A percentile compares a stretch with the other conserved stretches of the same genome.
These are phyloP conservation scores for Herpomyces periplanetae DNA, from an alignment of 2,329 filamentous ascomycete genomes.

Conservation along the genomic window DNA sequence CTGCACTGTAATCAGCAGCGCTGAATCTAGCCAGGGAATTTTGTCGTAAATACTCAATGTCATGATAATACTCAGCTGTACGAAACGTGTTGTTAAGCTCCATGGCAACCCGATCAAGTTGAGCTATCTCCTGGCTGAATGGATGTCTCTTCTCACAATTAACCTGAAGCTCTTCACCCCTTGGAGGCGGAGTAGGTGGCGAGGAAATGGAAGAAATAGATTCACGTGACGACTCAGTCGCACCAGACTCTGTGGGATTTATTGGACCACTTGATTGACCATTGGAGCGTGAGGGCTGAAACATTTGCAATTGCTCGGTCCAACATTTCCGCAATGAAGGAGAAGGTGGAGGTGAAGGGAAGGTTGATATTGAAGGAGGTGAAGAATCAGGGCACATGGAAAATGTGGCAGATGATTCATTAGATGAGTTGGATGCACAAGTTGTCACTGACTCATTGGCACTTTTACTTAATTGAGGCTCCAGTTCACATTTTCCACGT, in stretches of 20 bases:
- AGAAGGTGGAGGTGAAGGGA: conserved; percentile 22
- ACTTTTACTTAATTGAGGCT: too few species aligned
- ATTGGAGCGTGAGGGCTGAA: too few species aligned
- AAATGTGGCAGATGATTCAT: conserved; percentile 11
- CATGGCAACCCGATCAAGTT: conserved; percentile 71
- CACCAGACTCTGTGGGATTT: too few species aligned
- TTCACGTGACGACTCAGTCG: too few species aligned
- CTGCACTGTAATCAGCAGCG: conserved; percentile 43
- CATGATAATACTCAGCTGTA: conserved; percentile 25
- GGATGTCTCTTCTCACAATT: conserved; percentile 22
- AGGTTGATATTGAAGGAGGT: conserved; percentile 22
- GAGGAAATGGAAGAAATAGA: too few species aligned
- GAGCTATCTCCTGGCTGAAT: conserved; percentile 56
- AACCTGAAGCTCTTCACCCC: too few species aligned
- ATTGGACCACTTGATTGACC: too few species aligned
- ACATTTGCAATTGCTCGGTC: conserved; percentile 22
- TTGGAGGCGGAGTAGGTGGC: too few species aligned
- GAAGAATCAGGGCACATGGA: conserved; percentile 8
- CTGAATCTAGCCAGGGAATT: conserved; percentile 31
- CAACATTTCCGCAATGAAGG: conserved; percentile 12
- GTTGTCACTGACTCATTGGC: conserved; percentile 20
- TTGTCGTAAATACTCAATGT: conserved; percentile 24
- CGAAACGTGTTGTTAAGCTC: conserved; percentile 25
- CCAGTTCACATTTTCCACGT: too few species aligned
- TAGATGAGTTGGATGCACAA: conserved; percentile 10